Evolutionary conservation across 2,329 filamentous ascomycete genomes (phyloP).

Genomic region (Fusarium circinatum): DNA sequence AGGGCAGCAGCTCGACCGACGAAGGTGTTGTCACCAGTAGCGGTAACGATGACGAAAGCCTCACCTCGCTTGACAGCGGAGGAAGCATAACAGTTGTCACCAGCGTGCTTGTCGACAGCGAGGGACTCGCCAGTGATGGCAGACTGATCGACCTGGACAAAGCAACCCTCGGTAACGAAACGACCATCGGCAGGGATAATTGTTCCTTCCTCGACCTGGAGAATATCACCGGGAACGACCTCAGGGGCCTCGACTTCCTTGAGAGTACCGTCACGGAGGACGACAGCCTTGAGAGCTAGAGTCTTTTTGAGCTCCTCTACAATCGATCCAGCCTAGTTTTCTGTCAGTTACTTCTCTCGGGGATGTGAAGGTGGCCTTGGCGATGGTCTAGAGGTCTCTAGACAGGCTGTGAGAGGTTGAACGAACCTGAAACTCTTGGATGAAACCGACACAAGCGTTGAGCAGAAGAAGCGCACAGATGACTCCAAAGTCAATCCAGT

Average conservation of each 20-base stretch:
- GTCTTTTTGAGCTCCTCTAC: slow-evolving; percentile 73
- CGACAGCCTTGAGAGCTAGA: slow-evolving; percentile 82
- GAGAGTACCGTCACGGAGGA: slow-evolving; percentile 80
- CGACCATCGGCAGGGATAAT: slow-evolving; percentile 91
- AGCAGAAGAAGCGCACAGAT: slow-evolving; percentile 85
- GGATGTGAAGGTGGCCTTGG: too few species aligned
- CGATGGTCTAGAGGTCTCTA: too few species aligned
- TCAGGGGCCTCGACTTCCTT: slow-evolving; percentile 84
- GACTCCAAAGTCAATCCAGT: slow-evolving; percentile 95
- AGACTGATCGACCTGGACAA: slow-evolving; percentile 91
- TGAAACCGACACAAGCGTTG: slow-evolving; percentile 86
- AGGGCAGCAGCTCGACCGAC: slow-evolving; percentile 89
- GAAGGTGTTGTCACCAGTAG: slow-evolving; percentile 90
- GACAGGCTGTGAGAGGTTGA: too few species aligned
- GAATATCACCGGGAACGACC: slow-evolving; percentile 89
- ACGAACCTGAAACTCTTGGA: slow-evolving; percentile 76
- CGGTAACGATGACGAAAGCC: slow-evolving; percentile 82
- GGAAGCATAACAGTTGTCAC: slow-evolving; percentile 84
- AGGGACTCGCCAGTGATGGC: slow-evolving; percentile 92
- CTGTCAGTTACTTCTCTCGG: too few species aligned
- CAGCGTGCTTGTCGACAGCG: slow-evolving; percentile 87
- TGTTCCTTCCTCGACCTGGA: slow-evolving; percentile 89
- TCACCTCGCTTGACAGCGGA: slow-evolving; percentile 92
- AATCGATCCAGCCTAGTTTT: too few species aligned
- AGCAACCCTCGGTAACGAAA: slow-evolving; percentile 84